Base-by-base conservation (phyloP, 345 rosid species). In the Jatropha curcas region DNA sequence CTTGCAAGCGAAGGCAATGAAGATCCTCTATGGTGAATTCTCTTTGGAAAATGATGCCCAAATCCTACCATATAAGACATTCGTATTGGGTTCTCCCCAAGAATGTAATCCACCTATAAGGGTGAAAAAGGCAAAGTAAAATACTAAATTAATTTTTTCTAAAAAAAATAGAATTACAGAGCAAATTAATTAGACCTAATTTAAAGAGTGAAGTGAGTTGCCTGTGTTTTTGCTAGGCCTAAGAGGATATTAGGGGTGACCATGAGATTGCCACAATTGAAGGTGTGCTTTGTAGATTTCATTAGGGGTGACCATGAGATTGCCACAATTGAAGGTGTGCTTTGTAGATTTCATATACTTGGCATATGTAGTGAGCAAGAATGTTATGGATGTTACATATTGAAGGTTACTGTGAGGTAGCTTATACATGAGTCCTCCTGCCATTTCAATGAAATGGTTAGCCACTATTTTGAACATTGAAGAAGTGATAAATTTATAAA, bases 41-140 rank as follows among this genome's bases (percentile, higher is more conserved):
- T 86, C 64, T 77, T 84, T 0, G 98, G 98, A 46, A 84, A 93
- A 57, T 84, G 84, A 0, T 82, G 68, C 20, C 97, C 96, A 77
- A 81, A 91, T 16, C 98, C 98, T 3, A 89, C 98, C 98, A 93
- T 93, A 86, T 89, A 93, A 0, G 98, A 93, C 97, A 93, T 87
- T 48, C 68, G 77, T 25, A 84, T 77, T 46, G 98, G 98, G 73
- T 91, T 93, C 30, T 71, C 85, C 0, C 98, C 96, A 30, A 93
- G 80, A 27, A 93, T 87, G 79, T 93, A 93, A 73, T 93, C 94
- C 30, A 93, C 92, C 89, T 88, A 51, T 25, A 58, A 39, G 0
- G 20, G n/a, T 30, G 43, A 51, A 39, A 2, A 10, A 62, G 28
- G 20, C 6, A 20, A 37, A 41, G 4, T 27, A 59, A 24, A 4